Percentiles rank a stretch among this genome's conserved stretches.
Conservation (phyloP, 2,329 filamentous ascomycete genomes). For the Botrytis aclada region DNA sequence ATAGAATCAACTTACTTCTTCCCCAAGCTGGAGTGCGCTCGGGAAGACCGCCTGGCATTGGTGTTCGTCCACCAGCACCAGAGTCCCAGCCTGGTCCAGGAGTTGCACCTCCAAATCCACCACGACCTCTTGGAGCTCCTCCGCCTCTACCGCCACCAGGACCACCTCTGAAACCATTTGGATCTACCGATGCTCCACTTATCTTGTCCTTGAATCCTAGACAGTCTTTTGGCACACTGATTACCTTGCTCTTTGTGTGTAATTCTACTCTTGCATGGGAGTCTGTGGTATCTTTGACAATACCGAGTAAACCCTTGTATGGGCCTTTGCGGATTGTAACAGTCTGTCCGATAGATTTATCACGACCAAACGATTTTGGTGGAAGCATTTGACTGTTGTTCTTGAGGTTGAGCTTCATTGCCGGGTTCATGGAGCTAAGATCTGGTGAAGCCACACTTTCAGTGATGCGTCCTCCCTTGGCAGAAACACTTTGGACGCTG, state of each 20-base stretch:
- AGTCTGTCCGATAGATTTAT: constrained; percentile 84
- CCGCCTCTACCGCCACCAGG: constrained; percentile 44
- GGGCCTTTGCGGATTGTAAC: constrained; percentile 83
- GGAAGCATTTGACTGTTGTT: constrained; percentile 57
- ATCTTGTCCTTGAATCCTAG: constrained; percentile 83
- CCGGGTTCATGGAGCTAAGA: constrained; percentile 88
- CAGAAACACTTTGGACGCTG: constrained; percentile 87
- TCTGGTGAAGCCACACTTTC: constrained; percentile 64
- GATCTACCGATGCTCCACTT: constrained; percentile 75
- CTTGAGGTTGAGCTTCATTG: constrained; percentile 67
- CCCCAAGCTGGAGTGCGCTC: constrained; percentile 78
- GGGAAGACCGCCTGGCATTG: constrained; percentile 54
- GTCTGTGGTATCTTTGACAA: constrained; percentile 93
- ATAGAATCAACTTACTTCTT: constrained; percentile 53
- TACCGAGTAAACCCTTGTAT: constrained; percentile 89
- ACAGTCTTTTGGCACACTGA: constrained; percentile 77
- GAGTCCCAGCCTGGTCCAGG: constrained; percentile 53
- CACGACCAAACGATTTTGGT: constrained; percentile 71
- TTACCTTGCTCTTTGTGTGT: constrained; percentile 89
- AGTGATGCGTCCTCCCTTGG: constrained; percentile 80
- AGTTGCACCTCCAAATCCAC: constrained; percentile 47
- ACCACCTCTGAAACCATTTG: constrained; percentile 42
- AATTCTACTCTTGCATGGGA: constrained; percentile 84
- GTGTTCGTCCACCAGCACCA: constrained; percentile 60
- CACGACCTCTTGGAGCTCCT: constrained; percentile 37